Conservation (phyloP, 345 rosid genomes). For the Salix brachista region DNA sequence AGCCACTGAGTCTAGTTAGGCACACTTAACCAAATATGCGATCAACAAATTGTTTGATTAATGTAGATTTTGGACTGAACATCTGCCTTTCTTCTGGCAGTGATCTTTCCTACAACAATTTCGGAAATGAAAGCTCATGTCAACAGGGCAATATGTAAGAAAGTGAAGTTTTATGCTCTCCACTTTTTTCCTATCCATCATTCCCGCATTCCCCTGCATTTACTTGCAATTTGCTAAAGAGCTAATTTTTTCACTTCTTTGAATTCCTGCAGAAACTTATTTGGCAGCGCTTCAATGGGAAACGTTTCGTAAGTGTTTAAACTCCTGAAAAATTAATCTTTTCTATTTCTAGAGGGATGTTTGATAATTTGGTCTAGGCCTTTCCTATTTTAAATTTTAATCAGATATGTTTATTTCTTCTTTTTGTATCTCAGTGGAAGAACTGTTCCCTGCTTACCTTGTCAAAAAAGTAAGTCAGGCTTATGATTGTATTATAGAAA, state of each 20-base stretch:
- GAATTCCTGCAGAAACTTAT: slow-evolving; percentile 34
- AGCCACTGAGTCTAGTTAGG: background rate
- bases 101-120: slow-evolving; percentile 2
- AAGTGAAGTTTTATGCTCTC: background rate
- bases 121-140: slow-evolving; percentile 5
- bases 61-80: no score
- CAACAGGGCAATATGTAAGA: slow-evolving; percentile 19
- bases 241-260: background rate
- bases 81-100: background rate
- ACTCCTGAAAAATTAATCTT: no score
- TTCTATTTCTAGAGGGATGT: no score
- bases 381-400: no score
- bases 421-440: no score
- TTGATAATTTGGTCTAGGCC: no score
- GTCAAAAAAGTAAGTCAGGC: background rate
- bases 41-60: slow-evolving; percentile 8
- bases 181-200: background rate
- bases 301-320: slow-evolving; percentile 23
- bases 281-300: slow-evolving; percentile 25
- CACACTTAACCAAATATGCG: slow-evolving; percentile 37
- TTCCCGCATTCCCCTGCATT: background rate
- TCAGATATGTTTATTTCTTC: no score
- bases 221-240: background rate
- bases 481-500: background rate
- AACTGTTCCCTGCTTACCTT: background rate